Conservation (phyloP, 2,329 filamentous ascomycete species). For the Xylaria multiplex region DNA sequence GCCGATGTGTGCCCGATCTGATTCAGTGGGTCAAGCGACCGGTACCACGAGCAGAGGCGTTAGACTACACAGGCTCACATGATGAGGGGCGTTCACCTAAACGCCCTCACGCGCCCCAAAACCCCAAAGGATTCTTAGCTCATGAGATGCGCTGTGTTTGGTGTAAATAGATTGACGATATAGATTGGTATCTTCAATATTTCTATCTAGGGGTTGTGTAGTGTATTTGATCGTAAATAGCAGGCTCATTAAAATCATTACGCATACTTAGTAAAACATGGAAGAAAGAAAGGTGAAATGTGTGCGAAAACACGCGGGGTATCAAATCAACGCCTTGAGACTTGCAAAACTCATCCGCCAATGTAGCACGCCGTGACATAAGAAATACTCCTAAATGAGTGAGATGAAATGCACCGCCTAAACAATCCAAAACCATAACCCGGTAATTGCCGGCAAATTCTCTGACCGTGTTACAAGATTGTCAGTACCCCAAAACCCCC, state of each 20-base stretch:
- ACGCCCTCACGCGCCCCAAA: conserved; percentile 29
- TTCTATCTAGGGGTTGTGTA: conserved; percentile 12
- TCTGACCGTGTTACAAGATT: neutral
- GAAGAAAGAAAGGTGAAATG: neutral
- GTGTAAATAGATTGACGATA: conserved; percentile 4
- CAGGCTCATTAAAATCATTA: conserved; percentile 14
- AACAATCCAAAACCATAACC: conserved; percentile 3
- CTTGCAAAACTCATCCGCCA: conserved; percentile 12
- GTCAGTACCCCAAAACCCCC: neutral
- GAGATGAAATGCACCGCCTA: conserved; percentile 7
- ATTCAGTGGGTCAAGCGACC: conserved; percentile 32
- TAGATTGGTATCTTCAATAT: neutral
- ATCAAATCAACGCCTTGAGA: conserved; percentile 4
- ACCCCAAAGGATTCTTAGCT: conserved; percentile 12
- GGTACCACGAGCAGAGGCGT: conserved; percentile 26
- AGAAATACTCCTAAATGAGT: conserved; percentile 14
- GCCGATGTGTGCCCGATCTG: conserved; percentile 3
- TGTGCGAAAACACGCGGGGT: conserved; percentile 22
- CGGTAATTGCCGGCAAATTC: neutral
- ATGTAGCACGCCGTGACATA: conserved; percentile 15
- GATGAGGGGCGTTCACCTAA: conserved; percentile 27
- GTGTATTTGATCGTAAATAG: conserved; percentile 7
- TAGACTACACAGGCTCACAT: conserved; percentile 27
- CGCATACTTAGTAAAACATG: conserved; percentile 6
- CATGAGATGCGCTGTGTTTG: conserved; percentile 20